Percentiles rank a stretch among this genome's conserved stretches.
Conservation (phyloP, 345 rosid genomes). For the Cardamine resedifolia region DNA sequence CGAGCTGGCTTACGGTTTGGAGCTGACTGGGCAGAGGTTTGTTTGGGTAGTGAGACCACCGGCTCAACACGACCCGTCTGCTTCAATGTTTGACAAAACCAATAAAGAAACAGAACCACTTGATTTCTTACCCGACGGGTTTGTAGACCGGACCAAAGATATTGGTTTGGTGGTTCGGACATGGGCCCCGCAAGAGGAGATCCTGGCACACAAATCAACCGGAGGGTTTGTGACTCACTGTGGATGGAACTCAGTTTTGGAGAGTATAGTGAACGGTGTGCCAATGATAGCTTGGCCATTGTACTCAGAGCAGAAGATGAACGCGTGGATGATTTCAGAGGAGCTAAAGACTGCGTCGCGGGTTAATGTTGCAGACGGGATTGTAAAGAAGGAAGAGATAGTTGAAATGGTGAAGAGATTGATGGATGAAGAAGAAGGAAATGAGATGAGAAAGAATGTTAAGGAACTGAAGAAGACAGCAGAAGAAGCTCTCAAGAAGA, state of each 20-base stretch:
- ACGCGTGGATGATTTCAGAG: slow-evolving; percentile 44
- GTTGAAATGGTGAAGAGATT: slow-evolving; percentile 43
- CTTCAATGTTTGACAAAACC: slow-evolving; percentile 28
- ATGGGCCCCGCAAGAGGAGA: slow-evolving; percentile 56
- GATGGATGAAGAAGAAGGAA: slow-evolving; percentile 46
- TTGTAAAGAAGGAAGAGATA: slow-evolving; percentile 46
- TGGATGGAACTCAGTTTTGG: slow-evolving; percentile 57
- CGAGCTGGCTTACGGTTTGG: slow-evolving; percentile 50
- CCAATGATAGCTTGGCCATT: slow-evolving; percentile 68
- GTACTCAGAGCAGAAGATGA: slow-evolving; percentile 59
- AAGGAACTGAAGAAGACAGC: slow-evolving; percentile 43
- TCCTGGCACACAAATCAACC: slow-evolving; percentile 43
- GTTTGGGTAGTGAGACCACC: slow-evolving; percentile 50
- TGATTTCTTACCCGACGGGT: slow-evolving; percentile 46
- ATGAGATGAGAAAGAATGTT: slow-evolving; percentile 35
- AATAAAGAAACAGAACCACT: slow-evolving; percentile 6
- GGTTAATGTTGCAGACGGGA: slow-evolving; percentile 12
- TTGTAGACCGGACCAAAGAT: slow-evolving; percentile 34
- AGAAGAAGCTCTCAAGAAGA: slow-evolving; percentile 30
- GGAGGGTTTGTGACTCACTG: slow-evolving; percentile 58
- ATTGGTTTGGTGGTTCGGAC: slow-evolving; percentile 40
- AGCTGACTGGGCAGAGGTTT: slow-evolving; percentile 38
- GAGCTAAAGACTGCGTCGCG: slow-evolving; percentile 45
- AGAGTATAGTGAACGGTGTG: slow-evolving; percentile 51
- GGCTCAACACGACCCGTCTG: slow-evolving; percentile 38